Evolutionary conservation across 495 filamentous ascomycete species (phyloP).

Genomic region (Rusavskia elegans): DNA sequence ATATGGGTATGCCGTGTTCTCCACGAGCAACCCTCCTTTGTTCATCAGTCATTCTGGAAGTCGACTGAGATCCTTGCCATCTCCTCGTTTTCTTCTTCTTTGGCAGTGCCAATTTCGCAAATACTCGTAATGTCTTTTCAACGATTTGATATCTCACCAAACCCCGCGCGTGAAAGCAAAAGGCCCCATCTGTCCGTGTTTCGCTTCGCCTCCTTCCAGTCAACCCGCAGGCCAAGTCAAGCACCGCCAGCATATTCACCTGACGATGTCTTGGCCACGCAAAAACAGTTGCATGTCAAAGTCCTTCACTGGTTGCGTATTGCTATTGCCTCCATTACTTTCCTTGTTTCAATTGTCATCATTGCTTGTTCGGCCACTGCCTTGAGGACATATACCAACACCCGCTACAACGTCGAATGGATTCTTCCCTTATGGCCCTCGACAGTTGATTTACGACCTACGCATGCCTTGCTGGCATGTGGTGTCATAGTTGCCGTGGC

Average conservation of each 20-base stretch:
- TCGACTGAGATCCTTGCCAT: not conserved
- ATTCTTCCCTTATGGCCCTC: constrained; percentile 34
- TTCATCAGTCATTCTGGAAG: not conserved
- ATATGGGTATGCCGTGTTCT: not conserved
- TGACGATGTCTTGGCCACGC: constrained; percentile 11
- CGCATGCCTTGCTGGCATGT: constrained; percentile 26
- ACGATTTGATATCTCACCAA: not conserved
- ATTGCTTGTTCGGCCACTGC: constrained; percentile 27
- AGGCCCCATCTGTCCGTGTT: not conserved
- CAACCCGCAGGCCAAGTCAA: constrained; percentile 7
- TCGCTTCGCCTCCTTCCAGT: constrained; percentile 7
- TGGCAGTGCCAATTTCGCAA: not conserved
- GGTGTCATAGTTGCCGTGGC: constrained; percentile 25
- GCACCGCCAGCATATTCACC: constrained; percentile 12
- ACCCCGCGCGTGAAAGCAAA: not conserved
- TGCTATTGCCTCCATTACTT: constrained; percentile 20
- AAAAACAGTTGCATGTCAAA: constrained; percentile 23
- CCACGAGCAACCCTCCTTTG: not conserved
- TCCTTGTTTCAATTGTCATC: constrained; percentile 20
- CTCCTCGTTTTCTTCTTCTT: not conserved
- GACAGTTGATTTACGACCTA: constrained; percentile 31
- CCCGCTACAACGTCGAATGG: constrained; percentile 19
- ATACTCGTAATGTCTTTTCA: not conserved
- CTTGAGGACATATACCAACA: constrained; percentile 24
- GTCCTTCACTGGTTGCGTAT: constrained; percentile 24